Evolutionary conservation across 1,284 basidiomycete genomes (phyloP), one percentile per base, ranked within the genome.

Genomic region (Apiotrichum brassicae): DNA sequence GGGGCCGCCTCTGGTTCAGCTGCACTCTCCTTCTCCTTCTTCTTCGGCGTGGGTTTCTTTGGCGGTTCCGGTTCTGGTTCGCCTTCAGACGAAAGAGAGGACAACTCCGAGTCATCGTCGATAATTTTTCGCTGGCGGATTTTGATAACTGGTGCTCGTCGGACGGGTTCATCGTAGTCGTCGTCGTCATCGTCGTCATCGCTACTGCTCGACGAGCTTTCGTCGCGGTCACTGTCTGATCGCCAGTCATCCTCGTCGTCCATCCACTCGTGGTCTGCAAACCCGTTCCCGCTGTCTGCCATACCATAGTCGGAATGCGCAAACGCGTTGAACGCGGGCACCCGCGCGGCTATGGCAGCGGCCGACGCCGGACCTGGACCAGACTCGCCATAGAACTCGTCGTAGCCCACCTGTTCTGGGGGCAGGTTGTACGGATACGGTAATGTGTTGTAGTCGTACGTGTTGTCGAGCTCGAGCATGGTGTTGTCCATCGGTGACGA

Each of bases 301-400:
- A 72, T 53, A 3, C 64, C 68, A 30, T 64, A 59, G 34, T 70
- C 63, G 0, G 61, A 54, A 4, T 63, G 63, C 6, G 72, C 64
- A 46, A 73, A 73, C 6, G 67, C 68, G 54, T 70, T 72, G 66
- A 72, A 72, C 2, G 66, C 51, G 19, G 65, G 57, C 20, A 64
- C 56, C 20, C 65, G 52, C 11, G 63, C 59, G 3, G 63, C 62
- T 48, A 67, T 60, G 18, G 58, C 52, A n/a, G 63, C 59, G 18
- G 63, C 56, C 1, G 65, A 61, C 1, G 61, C 46, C 0, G 67
- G 69, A 5, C 69, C 69, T 1, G 66, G 63, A 9, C 64, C 66
- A 3, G 54, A 32, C 48, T 71, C 64, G 26, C 66, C 69, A 43
- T 58, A 70, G 46, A 71, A 71, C 37, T 71, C 68, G 32, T 62